Base-by-base conservation (phyloP, 2,329 filamentous ascomycete species). In the Diaporthe ilicicola region DNA sequence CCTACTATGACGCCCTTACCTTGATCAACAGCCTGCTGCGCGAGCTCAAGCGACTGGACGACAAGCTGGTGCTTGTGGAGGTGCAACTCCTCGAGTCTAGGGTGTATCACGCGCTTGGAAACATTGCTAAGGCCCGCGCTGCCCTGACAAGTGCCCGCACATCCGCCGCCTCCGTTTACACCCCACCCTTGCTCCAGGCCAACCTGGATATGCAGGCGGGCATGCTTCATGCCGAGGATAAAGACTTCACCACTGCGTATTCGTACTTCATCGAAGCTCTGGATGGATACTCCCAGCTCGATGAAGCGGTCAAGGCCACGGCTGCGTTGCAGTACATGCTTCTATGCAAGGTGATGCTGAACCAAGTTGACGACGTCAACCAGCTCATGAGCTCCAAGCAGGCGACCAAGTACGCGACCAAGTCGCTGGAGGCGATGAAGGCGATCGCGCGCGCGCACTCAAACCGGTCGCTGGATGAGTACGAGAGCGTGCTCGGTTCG, bases 181-280 rank as follows among this genome's bases (percentile, higher is more conserved):
- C 95, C 29, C 96, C 96, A 65, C 96, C 97, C 4, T 87, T 97
- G 75, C 89, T 99, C 71, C 97, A 99, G 85, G 96, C 96, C 55
- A 94, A 96, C 77, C 89, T 99, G 76, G 96, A 99, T 80, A 98
- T 99, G 96, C 96, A 99, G 86, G 97, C 94, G 74, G 97, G 96
- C 76, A 98, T 98, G 92, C 90, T 99, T 71, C 97, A 99, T 82
- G 96, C 96, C 29, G 97, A 99, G 84, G 96, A 99, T 81, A 93
- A 94, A 84, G 97, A 99, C 85, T 99, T 99, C 89, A 98, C 97
- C 86, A 99, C 96, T 32, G 94, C 96, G 62, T 99, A 93, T 83
- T 98, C 95, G 62, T 99, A 99, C 88, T 99, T 99, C 83, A 98
- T 99, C 82, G 96, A 99, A 85, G 96, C 97, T 2, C 90, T 99